Evolutionary conservation across 106 monocot genomes (phyloP), one percentile per base, ranked within the genome.

Genomic region (Apostasia ramifera): DNA sequence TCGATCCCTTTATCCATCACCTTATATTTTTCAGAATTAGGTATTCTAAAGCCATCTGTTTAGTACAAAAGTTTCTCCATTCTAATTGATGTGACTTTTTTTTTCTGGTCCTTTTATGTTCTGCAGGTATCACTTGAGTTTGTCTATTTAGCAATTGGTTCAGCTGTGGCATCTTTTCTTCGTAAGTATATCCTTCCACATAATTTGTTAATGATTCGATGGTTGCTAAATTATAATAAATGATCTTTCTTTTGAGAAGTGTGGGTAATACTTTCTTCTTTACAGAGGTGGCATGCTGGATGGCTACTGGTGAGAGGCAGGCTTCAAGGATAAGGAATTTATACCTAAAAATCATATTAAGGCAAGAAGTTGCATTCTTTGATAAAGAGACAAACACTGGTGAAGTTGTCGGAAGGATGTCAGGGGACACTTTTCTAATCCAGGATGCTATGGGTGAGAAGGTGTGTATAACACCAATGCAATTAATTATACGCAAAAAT

Each of bases 391-490:
- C 75, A 37, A 80, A 80, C 53, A 80, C 80, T 8, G 80, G 80
- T 11, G 80, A 80, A 61, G 60, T 80, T 40, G 64, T 80, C 40
- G 80, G 75, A 13, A 70, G 80, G 80, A 71, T 80, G 70, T 80
- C 80, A 0, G 74, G 80, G n/a, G 80, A 80, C 45, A 80, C 80
- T 40, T 49, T 80, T 26, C 49, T 81, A 2, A 81, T 81, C 37
- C 81, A 81, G 72, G 81, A 81, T 55, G 81, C 81, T 55, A 71
- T 81, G 76, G 76, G 81, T 26, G 26, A 26, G 26, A 26, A 26
- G 26, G 26, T 26, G 26, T 26, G 26, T 26, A 26, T 15, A 10
- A 52, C 26, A 26, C 26, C 26, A 26, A 26, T 26, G 26, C 26
- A 26, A 26, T 26, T 76, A 10, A 44, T 13, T 51, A 42, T 61